Conservation (phyloP, 2,329 filamentous ascomycete genomes). For the Akanthomyces uredinophilus region DNA sequence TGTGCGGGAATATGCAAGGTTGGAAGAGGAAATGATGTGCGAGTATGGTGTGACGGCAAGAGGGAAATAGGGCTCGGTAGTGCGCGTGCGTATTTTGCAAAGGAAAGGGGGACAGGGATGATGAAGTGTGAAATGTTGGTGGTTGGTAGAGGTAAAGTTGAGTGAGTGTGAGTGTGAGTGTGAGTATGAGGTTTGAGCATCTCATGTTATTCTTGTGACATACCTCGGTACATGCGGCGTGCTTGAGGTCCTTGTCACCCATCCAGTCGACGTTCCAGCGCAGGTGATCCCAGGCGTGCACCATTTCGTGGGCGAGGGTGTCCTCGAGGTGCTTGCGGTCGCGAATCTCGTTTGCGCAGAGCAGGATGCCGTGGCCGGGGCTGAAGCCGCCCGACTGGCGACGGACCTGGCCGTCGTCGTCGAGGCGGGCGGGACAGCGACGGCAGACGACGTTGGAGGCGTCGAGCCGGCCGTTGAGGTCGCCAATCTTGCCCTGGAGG, state of each 20-base stretch:
- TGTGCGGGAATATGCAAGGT: conserved; percentile 5
- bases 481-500: conserved; percentile 72
- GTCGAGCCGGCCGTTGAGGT: conserved; percentile 73
- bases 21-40: conserved; percentile 6
- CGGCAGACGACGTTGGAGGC: conserved; percentile 73
- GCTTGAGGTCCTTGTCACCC: conserved; percentile 67
- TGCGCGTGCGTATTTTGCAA: not conserved
- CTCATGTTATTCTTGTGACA: conserved; percentile 17
- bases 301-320: conserved; percentile 94
- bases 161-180: not conserved
- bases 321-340: conserved; percentile 82
- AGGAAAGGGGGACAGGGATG: not conserved
- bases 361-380: conserved; percentile 77
- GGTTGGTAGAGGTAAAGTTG: not conserved
- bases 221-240: conserved; percentile 93
- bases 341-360: conserved; percentile 88
- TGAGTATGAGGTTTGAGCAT: conserved; percentile 2
- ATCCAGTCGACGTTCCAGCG: conserved; percentile 83
- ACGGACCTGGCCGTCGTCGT: conserved; percentile 56
- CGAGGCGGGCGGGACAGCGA: conserved; percentile 61
- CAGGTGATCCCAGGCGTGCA: conserved; percentile 92
- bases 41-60: not conserved
- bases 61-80: not conserved
- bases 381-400: conserved; percentile 75
- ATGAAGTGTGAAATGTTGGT: not conserved